Conservation (phyloP, 2,329 filamentous ascomycete genomes). For the Colletotrichum sp. region DNA sequence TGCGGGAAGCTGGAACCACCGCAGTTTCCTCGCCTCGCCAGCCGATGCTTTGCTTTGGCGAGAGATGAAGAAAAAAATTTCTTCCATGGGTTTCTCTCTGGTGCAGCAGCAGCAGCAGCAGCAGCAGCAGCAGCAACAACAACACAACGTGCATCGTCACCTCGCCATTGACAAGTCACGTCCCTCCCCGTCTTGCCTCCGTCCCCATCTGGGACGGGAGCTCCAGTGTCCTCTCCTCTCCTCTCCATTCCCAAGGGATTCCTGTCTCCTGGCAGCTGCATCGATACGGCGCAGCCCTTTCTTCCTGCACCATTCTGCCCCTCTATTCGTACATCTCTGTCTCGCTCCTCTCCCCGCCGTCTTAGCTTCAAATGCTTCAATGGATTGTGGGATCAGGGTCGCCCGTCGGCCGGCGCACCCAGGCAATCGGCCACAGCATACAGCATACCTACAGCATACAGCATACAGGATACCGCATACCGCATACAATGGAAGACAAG, state of each 20-base stretch:
- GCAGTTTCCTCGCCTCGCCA: neutral
- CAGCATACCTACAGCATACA: neutral
- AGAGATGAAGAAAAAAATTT: neutral
- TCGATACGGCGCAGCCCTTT: neutral
- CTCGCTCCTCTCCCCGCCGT: neutral
- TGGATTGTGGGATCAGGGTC: neutral
- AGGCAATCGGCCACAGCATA: neutral
- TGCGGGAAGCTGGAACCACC: neutral
- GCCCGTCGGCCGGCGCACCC: neutral
- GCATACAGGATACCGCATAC: neutral
- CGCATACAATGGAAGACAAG: neutral
- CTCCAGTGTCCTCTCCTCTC: neutral
- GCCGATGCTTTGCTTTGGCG: neutral
- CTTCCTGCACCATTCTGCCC: neutral
- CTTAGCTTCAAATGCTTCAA: neutral
- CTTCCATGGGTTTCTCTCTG: neutral
- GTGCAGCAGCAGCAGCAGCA: neutral
- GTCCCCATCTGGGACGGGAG: neutral
- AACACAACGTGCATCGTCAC: neutral
- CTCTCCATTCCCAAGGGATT: neutral
- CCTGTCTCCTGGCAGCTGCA: neutral
- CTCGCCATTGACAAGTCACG: neutral
- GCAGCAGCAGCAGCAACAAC: neutral
- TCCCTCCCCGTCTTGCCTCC: neutral
- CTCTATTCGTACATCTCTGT: neutral